phyloP scores from a whole-genome alignment of 257 asterid genomes.

The Craterostigma plantagineum region DNA sequence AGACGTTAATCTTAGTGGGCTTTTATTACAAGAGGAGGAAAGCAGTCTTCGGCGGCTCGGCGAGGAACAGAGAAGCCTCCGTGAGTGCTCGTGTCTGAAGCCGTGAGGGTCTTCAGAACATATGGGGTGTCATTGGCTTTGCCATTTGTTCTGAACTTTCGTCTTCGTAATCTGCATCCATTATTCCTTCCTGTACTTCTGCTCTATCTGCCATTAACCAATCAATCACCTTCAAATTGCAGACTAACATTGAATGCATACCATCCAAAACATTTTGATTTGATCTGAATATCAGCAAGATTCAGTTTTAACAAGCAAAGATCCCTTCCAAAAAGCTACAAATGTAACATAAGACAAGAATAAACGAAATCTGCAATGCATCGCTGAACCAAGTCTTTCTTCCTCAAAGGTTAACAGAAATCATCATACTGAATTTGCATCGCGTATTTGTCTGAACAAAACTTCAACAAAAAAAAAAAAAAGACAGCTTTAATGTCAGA shows the following conservation, averaged over 20 bases:
- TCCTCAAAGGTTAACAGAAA: too few species aligned
- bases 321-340: too few species aligned
- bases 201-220: slow-evolving; percentile 27
- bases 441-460: background rate
- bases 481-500: too few species aligned
- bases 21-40: slow-evolving; percentile 74
- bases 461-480: background rate
- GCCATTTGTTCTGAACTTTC: slow-evolving; percentile 36
- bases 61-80: slow-evolving; percentile 99
- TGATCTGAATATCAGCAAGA: too few species aligned
- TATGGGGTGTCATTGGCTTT: slow-evolving; percentile 62
- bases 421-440: too few species aligned
- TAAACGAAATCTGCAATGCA: too few species aligned
- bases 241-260: too few species aligned
- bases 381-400: too few species aligned
- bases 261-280: too few species aligned
- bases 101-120: slow-evolving; percentile 97
- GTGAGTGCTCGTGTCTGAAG: slow-evolving; percentile 95
- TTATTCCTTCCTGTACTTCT: slow-evolving; percentile 53
- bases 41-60: slow-evolving; percentile 94
- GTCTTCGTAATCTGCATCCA: slow-evolving; percentile 37
- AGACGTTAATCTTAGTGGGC: background rate
- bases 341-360: too few species aligned
- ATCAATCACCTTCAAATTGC: too few species aligned
- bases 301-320: too few species aligned